These are phyloP conservation scores for Rhazya stricta DNA, from an alignment of 257 asterid species.

Conservation along the genomic window DNA sequence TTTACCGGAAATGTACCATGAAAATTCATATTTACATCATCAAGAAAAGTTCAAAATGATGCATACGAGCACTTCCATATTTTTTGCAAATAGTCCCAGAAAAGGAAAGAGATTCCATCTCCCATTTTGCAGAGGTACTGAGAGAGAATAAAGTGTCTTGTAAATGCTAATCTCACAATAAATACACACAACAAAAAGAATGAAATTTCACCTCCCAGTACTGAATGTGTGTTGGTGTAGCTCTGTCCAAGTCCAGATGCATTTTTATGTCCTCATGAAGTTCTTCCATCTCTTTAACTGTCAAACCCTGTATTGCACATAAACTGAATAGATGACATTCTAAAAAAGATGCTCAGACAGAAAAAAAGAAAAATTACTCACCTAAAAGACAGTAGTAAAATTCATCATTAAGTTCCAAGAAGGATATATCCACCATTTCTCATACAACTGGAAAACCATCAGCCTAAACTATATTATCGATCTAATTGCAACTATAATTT, in stretches of 20 bases:
- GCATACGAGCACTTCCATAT: background rate
- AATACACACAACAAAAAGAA: background rate
- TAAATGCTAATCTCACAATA: background rate
- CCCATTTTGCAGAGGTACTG: slow-evolving; percentile 42
- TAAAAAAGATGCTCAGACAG: background rate
- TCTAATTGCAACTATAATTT: background rate
- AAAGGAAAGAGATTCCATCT: slow-evolving; percentile 34
- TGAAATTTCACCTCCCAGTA: slow-evolving; percentile 73
- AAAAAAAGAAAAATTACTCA: background rate
- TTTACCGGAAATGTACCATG: background rate
- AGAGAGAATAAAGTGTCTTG: background rate
- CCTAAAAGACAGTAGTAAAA: background rate
- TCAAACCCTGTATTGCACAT: slow-evolving; percentile 54
- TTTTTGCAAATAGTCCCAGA: background rate
- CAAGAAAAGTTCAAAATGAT: background rate
- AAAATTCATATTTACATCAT: background rate
- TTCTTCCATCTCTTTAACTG: slow-evolving; percentile 86
- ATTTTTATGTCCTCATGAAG: slow-evolving; percentile 85
- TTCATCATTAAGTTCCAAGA: background rate
- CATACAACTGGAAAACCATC: background rate
- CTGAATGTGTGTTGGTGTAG: slow-evolving; percentile 67
- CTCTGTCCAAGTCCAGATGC: slow-evolving; percentile 88
- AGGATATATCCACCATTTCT: background rate
- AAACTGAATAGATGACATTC: background rate
- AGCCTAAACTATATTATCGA: background rate